Conservation (phyloP, 2,329 filamentous ascomycete genomes). For the Colletotrichum orchidophilum region DNA sequence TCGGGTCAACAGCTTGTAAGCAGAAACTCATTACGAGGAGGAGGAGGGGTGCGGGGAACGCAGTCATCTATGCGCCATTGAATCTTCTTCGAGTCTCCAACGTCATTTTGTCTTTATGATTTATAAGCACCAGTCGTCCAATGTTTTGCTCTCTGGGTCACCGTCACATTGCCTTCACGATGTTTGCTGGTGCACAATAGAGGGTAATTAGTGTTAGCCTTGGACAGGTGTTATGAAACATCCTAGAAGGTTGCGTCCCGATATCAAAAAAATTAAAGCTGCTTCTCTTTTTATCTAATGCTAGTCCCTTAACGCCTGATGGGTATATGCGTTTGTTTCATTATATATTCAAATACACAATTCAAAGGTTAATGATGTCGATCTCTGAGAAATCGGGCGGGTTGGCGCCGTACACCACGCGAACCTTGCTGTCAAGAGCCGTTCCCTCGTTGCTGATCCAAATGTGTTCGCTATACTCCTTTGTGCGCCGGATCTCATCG, state of each 20-base stretch:
- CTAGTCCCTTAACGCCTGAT: slow-evolving; percentile 23
- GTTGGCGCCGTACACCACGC: slow-evolving; percentile 84
- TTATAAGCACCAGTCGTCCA: slow-evolving; percentile 19
- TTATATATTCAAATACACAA: background rate
- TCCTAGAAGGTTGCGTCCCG: background rate
- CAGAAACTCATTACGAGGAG: background rate
- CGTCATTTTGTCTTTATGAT: slow-evolving; percentile 30
- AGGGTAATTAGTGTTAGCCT: too few relatives aligned
- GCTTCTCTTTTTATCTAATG: slow-evolving; percentile 2
- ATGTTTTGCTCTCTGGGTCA: background rate
- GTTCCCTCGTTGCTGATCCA: slow-evolving; percentile 97
- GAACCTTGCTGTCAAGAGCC: slow-evolving; percentile 82
- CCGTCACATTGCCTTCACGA: background rate
- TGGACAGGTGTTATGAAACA: too few relatives aligned
- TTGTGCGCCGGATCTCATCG: slow-evolving; percentile 85
- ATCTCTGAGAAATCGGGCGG: slow-evolving; percentile 91
- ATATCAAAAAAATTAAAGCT: background rate
- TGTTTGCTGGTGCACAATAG: background rate
- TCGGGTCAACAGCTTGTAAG: background rate
- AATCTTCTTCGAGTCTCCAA: slow-evolving; percentile 16
- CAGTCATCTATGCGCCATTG: background rate
- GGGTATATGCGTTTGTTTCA: slow-evolving; percentile 26
- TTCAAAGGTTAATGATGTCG: slow-evolving; percentile 81
- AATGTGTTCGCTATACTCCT: slow-evolving; percentile 78
- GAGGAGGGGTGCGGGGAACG: slow-evolving; percentile 3